Evolutionary conservation across 129 eudicot genomes (phyloP).

Genomic region (Kitagawia praeruptora): DNA sequence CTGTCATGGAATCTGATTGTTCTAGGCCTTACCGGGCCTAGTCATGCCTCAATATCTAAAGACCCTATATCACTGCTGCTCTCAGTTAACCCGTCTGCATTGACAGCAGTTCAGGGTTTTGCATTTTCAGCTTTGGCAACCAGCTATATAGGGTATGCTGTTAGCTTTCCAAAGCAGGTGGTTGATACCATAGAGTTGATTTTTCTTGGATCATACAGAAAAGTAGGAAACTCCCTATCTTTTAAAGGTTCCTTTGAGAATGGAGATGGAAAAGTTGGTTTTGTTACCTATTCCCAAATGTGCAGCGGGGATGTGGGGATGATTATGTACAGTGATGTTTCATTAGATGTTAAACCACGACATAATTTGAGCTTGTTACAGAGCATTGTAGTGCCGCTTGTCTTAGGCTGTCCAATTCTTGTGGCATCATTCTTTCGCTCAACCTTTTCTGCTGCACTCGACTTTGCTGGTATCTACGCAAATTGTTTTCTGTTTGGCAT

Average conservation of each 20-base stretch:
- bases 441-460: slow-evolving; percentile 32
- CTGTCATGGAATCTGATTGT: slow-evolving; percentile 38
- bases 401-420: slow-evolving; percentile 25
- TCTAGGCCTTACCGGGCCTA: slow-evolving; percentile 31
- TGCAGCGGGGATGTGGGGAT: slow-evolving; percentile 14
- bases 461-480: slow-evolving; percentile 41
- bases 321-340: background rate
- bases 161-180: slow-evolving; percentile 41
- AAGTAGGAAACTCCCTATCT: background rate
- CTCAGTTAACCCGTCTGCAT: slow-evolving; percentile 35
- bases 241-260: background rate
- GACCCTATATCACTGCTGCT: slow-evolving; percentile 34
- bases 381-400: slow-evolving; percentile 21
- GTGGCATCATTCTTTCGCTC: slow-evolving; percentile 33
- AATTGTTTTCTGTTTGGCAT: slow-evolving; percentile 43
- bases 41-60: slow-evolving; percentile 6
- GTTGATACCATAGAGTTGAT: slow-evolving; percentile 31
- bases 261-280: slow-evolving; percentile 19
- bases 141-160: slow-evolving; percentile 38
- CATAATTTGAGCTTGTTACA: slow-evolving; percentile 2
- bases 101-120: slow-evolving; percentile 33
- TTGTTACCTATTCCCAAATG: background rate
- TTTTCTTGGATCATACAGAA: background rate
- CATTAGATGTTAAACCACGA: background rate
- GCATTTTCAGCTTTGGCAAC: slow-evolving; percentile 46